These are phyloP conservation scores for Scenedesmus sp. DNA, from an alignment of 163 green algal genomes.

Conservation along the genomic window DNA sequence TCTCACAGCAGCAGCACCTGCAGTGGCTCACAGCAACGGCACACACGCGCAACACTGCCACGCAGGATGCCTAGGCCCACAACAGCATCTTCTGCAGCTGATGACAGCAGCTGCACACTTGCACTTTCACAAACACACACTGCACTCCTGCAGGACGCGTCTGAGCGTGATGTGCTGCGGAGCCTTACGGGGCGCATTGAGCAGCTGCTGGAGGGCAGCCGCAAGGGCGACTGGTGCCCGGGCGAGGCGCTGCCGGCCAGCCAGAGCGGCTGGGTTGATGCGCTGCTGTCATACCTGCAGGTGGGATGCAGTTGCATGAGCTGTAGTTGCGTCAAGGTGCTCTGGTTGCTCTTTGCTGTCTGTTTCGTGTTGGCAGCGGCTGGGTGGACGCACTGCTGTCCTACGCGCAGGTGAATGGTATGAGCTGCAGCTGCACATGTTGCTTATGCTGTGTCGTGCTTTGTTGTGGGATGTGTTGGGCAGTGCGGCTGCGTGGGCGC, in stretches of 20 bases:
- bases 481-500: no score
- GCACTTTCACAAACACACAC: neutral
- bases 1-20: no score
- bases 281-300: conserved; percentile 63
- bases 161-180: conserved; percentile 57
- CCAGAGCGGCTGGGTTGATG: conserved; percentile 49
- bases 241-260: conserved; percentile 38
- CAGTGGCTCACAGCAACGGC: no score
- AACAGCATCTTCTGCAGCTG: neutral
- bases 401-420: neutral
- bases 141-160: conserved; percentile 48
- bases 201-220: conserved; percentile 50
- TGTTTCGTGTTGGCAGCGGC: neutral
- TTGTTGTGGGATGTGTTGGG: no score
- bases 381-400: neutral
- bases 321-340: neutral
- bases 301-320: conserved; percentile 24
- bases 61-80: no score
- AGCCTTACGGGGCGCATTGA: conserved; percentile 56
- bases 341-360: neutral
- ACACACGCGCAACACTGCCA: no score
- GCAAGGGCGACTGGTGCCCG: conserved; percentile 53
- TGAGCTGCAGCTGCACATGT: no score
- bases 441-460: neutral
- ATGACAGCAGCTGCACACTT: neutral